Percentiles rank a stretch among this genome's conserved stretches.
These are phyloP conservation scores for Mallotus nudiflorus DNA, from an alignment of 345 rosid species.

Conservation along the genomic window DNA sequence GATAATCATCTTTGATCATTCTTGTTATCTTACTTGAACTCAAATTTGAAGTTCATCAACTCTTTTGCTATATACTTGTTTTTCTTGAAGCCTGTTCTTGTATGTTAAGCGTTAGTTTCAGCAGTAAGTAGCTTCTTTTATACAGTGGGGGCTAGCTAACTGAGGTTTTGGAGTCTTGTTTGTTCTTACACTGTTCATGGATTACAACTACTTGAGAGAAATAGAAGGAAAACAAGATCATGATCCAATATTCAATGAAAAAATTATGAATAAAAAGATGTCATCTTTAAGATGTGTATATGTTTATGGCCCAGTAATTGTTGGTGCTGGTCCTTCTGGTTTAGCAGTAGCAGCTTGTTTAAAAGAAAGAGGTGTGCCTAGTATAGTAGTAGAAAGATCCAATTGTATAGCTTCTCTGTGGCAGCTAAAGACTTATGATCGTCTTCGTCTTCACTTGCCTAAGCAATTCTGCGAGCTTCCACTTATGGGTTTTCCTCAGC, in stretches of 20 bases:
- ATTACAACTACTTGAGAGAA: conserved; percentile 47
- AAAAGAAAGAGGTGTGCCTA: conserved; percentile 17
- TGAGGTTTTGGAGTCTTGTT: too few relatives aligned
- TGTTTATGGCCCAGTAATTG: conserved; percentile 33
- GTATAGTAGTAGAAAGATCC: conserved; percentile 27
- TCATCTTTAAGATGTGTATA: conserved; percentile 28
- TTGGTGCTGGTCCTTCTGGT: conserved; percentile 33
- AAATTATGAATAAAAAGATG: conserved; percentile 13
- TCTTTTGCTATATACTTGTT: neutral
- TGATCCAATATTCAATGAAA: conserved; percentile 52
- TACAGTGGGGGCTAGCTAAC: too few relatives aligned
- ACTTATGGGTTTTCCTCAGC: conserved; percentile 19
- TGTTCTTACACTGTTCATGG: conserved; percentile 35
- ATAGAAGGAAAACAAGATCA: conserved; percentile 75
- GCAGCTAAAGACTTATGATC: conserved; percentile 33
- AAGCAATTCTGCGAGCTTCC: conserved; percentile 39
- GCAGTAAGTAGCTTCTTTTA: too few relatives aligned
- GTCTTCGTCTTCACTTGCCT: conserved; percentile 35
- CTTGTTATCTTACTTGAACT: conserved; percentile 20
- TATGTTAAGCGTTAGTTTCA: too few relatives aligned
- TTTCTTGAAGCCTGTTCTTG: too few relatives aligned
- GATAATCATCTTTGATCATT: conserved; percentile 26
- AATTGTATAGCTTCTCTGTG: conserved; percentile 34
- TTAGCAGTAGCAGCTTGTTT: conserved; percentile 35
- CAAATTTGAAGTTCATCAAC: neutral